Conservation (phyloP, 2,329 filamentous ascomycete species). For the Akanthomyces lecanii region DNA sequence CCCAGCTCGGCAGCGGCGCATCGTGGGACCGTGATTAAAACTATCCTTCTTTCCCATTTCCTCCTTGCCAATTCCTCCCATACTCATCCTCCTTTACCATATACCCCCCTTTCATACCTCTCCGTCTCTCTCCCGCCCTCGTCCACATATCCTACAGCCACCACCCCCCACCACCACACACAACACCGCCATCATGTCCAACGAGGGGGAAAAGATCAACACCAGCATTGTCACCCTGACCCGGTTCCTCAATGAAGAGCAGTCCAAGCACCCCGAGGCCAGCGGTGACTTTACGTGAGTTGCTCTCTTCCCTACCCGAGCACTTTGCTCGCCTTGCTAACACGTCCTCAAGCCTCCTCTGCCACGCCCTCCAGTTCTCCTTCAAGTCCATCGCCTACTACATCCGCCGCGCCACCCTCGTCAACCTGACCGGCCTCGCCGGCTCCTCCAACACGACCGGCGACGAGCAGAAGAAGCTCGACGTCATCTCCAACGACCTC, state of each 20-base stretch:
- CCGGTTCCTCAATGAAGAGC: constrained; percentile 93
- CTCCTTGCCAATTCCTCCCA: background rate
- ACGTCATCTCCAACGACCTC: constrained; percentile 97
- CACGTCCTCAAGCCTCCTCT: constrained; percentile 66
- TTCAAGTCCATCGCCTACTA: constrained; percentile 99
- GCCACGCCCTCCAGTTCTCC: constrained; percentile 96
- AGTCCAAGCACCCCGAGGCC: constrained; percentile 86
- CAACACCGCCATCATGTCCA: constrained; percentile 29
- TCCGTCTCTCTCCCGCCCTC: constrained; percentile 15
- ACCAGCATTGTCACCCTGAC: constrained; percentile 95
- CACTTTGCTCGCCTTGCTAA: background rate
- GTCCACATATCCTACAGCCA: constrained; percentile 15
- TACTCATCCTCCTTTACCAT: constrained; percentile 5
- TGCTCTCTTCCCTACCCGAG: background rate
- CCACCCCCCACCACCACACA: constrained; percentile 18
- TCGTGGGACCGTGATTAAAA: constrained; percentile 17
- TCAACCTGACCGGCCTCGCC: constrained; percentile 92
- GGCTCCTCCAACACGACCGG: constrained; percentile 93
- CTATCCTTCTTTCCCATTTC: constrained; percentile 11
- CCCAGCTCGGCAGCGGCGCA: constrained; percentile 3
- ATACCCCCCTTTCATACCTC: constrained; percentile 18
- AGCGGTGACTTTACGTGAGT: constrained; percentile 97
- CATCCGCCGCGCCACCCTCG: constrained; percentile 90
- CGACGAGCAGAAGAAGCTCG: constrained; percentile 99
- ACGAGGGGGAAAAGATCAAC: constrained; percentile 76